phyloP scores from a whole-genome alignment of 176 grass and related monocot genomes.

The Bothriochloa decipiens region DNA sequence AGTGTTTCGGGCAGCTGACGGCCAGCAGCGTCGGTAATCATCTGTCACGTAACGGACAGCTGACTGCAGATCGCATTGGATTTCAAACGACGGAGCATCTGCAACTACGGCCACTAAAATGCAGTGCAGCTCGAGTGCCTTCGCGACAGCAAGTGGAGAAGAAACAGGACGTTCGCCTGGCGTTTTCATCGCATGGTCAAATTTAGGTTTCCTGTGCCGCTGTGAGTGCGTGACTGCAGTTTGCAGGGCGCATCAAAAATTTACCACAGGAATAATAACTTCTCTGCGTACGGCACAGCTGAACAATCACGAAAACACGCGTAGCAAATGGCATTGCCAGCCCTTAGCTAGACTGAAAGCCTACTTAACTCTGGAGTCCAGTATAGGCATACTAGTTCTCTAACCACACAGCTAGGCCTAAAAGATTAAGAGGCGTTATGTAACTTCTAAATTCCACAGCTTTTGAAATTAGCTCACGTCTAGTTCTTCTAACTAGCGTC shows the following conservation, averaged over 20 bases:
- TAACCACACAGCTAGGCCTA: neutral
- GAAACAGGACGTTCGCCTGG: neutral
- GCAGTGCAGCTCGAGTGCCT: too few species aligned
- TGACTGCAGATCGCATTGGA: neutral
- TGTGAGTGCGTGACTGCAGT: neutral
- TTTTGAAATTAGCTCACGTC: too few species aligned
- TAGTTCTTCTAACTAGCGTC: too few species aligned
- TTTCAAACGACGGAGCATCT: constrained; percentile 30
- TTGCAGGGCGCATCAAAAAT: neutral
- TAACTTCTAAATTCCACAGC: too few species aligned
- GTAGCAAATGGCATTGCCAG: neutral
- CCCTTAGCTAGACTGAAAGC: neutral
- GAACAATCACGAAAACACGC: neutral
- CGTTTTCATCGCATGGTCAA: constrained; percentile 6
- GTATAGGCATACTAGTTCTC: neutral
- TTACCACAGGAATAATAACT: neutral
- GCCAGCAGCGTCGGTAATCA: neutral
- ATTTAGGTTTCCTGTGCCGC: neutral
- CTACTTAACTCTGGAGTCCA: neutral
- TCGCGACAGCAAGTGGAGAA: neutral
- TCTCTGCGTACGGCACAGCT: neutral
- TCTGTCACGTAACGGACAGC: neutral
- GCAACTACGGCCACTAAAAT: neutral
- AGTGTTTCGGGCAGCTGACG: neutral
- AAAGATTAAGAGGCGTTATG: too few species aligned